These are phyloP conservation scores for Leccinum obscurum DNA, from an alignment of 768 basidiomycete genomes.

Conservation along the genomic window DNA sequence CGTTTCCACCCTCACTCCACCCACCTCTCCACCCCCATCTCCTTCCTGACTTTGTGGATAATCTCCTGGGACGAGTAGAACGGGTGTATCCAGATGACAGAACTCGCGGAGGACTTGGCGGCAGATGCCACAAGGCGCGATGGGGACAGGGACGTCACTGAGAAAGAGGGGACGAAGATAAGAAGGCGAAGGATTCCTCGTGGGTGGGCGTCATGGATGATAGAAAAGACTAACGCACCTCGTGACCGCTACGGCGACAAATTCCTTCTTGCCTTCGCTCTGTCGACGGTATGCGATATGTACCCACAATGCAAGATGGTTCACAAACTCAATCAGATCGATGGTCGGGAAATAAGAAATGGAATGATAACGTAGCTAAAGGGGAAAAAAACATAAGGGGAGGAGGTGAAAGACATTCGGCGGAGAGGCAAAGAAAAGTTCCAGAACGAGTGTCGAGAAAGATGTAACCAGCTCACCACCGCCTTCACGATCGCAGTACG, in stretches of 20 bases:
- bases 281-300: conserved; percentile 27
- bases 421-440: background rate
- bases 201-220: background rate
- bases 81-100: conserved; percentile 69
- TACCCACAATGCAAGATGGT: background rate
- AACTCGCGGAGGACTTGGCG: conserved; percentile 91
- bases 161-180: background rate
- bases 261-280: conserved; percentile 77
- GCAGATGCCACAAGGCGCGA: conserved; percentile 93
- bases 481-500: conserved; percentile 95
- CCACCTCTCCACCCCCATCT: conserved; percentile 27
- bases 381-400: background rate
- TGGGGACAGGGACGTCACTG: conserved; percentile 66
- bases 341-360: background rate
- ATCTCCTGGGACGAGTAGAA: conserved; percentile 68
- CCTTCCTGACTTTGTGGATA: conserved; percentile 42
- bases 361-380: background rate
- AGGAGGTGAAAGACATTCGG: background rate
- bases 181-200: background rate
- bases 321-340: background rate
- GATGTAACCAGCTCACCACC: conserved; percentile 51
- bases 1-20: conserved; percentile 59
- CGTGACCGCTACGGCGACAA: conserved; percentile 77
- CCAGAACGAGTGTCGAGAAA: background rate
- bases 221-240: conserved; percentile 49